Percentiles rank a stretch among this genome's conserved stretches.
Evolutionary conservation across 129 eudicot genomes (phyloP).

Genomic region (Lonicera japonica): DNA sequence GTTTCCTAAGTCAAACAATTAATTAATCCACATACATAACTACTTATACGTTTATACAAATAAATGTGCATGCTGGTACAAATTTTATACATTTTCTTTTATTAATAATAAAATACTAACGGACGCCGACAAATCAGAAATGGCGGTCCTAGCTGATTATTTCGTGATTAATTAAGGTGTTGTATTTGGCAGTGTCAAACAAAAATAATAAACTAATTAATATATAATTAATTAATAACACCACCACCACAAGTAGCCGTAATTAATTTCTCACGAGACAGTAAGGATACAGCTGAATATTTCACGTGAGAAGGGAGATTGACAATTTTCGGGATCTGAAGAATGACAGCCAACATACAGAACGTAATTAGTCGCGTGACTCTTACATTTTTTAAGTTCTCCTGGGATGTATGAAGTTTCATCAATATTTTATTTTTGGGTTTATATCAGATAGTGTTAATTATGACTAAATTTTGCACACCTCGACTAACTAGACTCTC

Average conservation of each 20-base stretch:
- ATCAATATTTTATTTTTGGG: no score
- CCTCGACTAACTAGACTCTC: no score
- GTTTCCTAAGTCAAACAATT: not conserved
- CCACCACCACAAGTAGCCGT: constrained; percentile 8
- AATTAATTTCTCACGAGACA: constrained; percentile 5
- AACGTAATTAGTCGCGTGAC: not conserved
- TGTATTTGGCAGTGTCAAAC: not conserved
- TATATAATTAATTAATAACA: not conserved
- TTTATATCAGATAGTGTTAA: no score
- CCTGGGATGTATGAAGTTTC: no score
- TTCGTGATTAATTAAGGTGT: not conserved
- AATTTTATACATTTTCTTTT: no score
- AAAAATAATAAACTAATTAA: not conserved
- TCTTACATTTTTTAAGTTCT: not conserved
- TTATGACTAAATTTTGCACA: no score
- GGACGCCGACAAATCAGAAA: constrained; percentile 18
- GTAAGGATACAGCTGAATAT: not conserved
- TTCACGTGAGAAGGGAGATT: constrained; percentile 1
- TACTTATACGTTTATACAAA: not conserved
- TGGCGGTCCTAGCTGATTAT: constrained; percentile 7
- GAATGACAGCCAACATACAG: constrained; percentile 19
- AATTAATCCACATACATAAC: constrained; percentile 1
- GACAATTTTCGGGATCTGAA: constrained; percentile 14
- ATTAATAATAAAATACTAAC: not conserved
- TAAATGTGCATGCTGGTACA: not conserved